phyloP scores from a whole-genome alignment of 208 protist species.

The Trypanosomatidae sp. region DNA sequence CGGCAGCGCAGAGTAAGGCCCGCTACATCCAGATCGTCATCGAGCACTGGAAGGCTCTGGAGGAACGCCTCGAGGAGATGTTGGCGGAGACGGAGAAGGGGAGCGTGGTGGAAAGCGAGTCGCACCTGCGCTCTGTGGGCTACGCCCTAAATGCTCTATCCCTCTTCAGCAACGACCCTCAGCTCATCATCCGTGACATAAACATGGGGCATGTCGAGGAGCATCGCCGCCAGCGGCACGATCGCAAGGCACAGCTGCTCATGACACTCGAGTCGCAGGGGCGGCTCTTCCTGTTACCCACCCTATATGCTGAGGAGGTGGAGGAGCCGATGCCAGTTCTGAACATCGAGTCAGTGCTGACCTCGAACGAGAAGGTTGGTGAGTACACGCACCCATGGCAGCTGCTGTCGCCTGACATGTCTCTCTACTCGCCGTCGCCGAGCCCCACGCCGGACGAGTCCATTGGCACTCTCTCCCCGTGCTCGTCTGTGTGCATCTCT shows the following conservation, averaged over 20 bases:
- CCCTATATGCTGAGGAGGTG: constrained; percentile 24
- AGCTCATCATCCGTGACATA: constrained; percentile 36
- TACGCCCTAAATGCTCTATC: constrained; percentile 29
- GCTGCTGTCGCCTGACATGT: constrained; percentile 20
- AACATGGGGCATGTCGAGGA: constrained; percentile 35
- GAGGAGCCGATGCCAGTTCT: constrained; percentile 26
- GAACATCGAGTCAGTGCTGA: constrained; percentile 11
- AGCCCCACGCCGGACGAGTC: constrained; percentile 18
- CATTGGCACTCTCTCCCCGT: constrained; percentile 27
- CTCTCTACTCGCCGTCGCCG: constrained; percentile 22
- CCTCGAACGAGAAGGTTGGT: neutral
- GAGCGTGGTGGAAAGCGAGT: constrained; percentile 7
- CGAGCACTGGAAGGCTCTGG: constrained; percentile 37
- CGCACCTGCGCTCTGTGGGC: constrained; percentile 23
- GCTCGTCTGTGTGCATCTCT: constrained; percentile 20
- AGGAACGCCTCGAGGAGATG: constrained; percentile 30
- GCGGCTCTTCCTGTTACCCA: constrained; percentile 39
- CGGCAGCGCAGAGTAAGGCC: constrained; percentile 27
- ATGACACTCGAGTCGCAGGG: constrained; percentile 27
- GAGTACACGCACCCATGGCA: constrained; percentile 20
- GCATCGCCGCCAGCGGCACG: constrained; percentile 32
- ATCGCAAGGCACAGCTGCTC: constrained; percentile 36
- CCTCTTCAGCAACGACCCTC: constrained; percentile 38
- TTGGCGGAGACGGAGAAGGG: constrained; percentile 23
- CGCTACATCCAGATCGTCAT: constrained; percentile 24